phyloP scores from a whole-genome alignment of 2,329 filamentous ascomycete genomes.

The Diplodia corticola region DNA sequence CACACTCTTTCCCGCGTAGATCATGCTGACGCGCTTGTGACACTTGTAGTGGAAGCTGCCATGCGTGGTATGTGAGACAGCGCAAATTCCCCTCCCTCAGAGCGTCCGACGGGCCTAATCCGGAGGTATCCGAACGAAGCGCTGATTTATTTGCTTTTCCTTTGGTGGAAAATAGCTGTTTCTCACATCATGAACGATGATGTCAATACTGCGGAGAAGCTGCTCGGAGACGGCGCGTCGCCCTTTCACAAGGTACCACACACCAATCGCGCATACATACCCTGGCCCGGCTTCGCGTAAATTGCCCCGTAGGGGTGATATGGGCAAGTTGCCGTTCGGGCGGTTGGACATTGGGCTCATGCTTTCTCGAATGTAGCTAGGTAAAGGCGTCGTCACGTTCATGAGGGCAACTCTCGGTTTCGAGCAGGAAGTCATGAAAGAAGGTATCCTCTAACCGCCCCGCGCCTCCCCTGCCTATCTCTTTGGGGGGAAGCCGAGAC shows the following conservation, averaged over 20 bases:
- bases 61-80: slow-evolving; percentile 43
- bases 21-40: slow-evolving; percentile 28
- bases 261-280: slow-evolving; percentile 1
- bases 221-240: slow-evolving; percentile 70
- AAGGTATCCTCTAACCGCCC: slow-evolving; percentile 50
- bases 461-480: neutral
- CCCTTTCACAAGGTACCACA: slow-evolving; percentile 73
- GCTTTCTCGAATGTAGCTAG: slow-evolving; percentile 58
- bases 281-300: neutral
- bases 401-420: slow-evolving; percentile 85
- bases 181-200: slow-evolving; percentile 85
- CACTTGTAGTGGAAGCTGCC: slow-evolving; percentile 46
- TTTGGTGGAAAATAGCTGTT: slow-evolving; percentile 51
- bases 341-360: neutral
- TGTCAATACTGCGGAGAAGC: slow-evolving; percentile 76
- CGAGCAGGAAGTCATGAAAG: slow-evolving; percentile 86
- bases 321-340: neutral
- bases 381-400: slow-evolving; percentile 78
- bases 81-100: neutral
- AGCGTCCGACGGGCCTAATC: neutral
- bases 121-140: no score
- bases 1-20: neutral
- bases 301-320: neutral
- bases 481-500: neutral
- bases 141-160: neutral